phyloP scores from a whole-genome alignment of 257 asterid species.

The Fraxinus americana region DNA sequence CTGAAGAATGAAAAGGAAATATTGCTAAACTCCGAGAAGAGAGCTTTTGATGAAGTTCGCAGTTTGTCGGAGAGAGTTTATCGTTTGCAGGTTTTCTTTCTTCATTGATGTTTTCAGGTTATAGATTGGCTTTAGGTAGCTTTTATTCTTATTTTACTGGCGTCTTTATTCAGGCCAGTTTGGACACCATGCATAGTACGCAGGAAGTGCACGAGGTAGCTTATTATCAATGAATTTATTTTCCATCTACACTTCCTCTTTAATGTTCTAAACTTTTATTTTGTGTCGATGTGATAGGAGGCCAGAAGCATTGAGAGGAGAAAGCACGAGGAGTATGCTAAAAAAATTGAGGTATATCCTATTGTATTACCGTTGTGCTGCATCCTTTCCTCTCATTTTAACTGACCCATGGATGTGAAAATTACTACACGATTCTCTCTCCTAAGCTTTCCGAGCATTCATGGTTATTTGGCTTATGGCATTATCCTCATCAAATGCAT shows the following conservation, averaged over 20 bases:
- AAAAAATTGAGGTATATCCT: slow-evolving; percentile 68
- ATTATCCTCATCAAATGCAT: neutral
- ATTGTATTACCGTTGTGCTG: neutral
- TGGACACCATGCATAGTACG: slow-evolving; percentile 82
- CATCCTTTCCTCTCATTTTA: neutral
- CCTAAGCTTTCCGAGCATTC: neutral
- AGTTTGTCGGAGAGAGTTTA: slow-evolving; percentile 82
- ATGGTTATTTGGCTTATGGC: neutral
- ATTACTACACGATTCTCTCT: neutral
- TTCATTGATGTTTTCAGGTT: neutral
- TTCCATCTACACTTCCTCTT: slow-evolving; percentile 5
- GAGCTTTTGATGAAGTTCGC: slow-evolving; percentile 86
- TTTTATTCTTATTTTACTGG: slow-evolving; percentile 5
- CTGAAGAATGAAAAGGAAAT: slow-evolving; percentile 80
- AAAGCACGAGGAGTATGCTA: slow-evolving; percentile 66
- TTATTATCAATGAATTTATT: slow-evolving; percentile 16
- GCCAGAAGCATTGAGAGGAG: slow-evolving; percentile 78
- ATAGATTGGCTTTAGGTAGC: neutral
- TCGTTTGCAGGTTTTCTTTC: slow-evolving; percentile 65
- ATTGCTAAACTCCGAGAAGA: slow-evolving; percentile 70
- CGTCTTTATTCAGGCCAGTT: slow-evolving; percentile 61
- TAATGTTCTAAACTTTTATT: slow-evolving; percentile 9
- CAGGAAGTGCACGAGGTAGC: slow-evolving; percentile 86
- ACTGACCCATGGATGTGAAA: slow-evolving; percentile 17
- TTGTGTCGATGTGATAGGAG: slow-evolving; percentile 47